Evolutionary conservation across 495 filamentous ascomycete species (phyloP).

Genomic region (Echria macrotheca): DNA sequence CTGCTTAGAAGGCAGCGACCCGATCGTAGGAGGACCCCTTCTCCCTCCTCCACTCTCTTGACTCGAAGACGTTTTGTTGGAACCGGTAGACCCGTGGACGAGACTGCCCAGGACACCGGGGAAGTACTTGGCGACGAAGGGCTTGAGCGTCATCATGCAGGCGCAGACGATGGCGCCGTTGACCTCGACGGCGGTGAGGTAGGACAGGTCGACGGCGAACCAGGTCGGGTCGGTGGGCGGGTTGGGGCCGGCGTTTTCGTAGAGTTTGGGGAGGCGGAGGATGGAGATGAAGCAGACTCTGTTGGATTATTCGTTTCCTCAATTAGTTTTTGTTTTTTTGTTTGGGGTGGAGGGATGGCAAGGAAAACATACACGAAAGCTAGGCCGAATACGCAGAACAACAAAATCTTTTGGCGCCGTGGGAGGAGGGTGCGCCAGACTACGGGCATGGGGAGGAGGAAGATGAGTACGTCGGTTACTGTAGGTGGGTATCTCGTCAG

Average conservation of each 20-base stretch:
- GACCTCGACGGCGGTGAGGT: conserved; percentile 44
- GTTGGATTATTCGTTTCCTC: not conserved
- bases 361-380: conserved; percentile 28
- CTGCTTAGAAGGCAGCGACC: conserved; percentile 13
- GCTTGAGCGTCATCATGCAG: conserved; percentile 34
- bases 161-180: conserved; percentile 40
- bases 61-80: not conserved
- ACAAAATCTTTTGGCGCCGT: conserved; percentile 26
- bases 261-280: no score
- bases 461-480: conserved; percentile 32
- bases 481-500: no score
- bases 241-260: no score
- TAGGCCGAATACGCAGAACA: conserved; percentile 32
- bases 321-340: conserved; percentile 11
- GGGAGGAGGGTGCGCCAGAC: conserved; percentile 35
- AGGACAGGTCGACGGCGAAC: conserved; percentile 20
- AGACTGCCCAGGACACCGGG: conserved; percentile 29
- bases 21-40: conserved; percentile 23
- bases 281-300: no score
- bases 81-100: not conserved
- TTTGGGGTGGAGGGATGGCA: conserved; percentile 20
- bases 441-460: conserved; percentile 32
- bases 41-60: not conserved
- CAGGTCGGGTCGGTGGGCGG: conserved; percentile 32
- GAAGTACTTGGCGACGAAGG: conserved; percentile 24